Evolutionary conservation across 371 early-diverging fungal genomes (phyloP).

Genomic region (Mycotypha africana): DNA sequence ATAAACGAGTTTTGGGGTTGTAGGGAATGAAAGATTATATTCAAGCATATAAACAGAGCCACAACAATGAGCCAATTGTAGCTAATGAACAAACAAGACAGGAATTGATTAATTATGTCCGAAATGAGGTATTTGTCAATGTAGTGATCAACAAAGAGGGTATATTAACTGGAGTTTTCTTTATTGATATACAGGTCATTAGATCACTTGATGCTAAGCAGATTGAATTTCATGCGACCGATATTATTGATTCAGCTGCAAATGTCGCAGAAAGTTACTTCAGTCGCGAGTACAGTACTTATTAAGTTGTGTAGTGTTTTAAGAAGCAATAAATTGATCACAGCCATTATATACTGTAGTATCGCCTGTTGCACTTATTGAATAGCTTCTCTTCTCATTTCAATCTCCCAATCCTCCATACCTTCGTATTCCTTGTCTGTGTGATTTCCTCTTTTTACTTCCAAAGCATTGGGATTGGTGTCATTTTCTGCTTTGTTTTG

Average conservation of each 20-base stretch:
- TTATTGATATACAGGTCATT: neutral
- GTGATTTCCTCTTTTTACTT: neutral
- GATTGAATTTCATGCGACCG: neutral
- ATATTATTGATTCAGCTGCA: constrained; percentile 7
- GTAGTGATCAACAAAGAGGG: no score
- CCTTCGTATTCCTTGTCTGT: constrained; percentile 16
- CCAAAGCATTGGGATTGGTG: no score
- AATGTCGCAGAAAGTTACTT: constrained; percentile 20
- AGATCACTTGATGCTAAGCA: constrained; percentile 1
- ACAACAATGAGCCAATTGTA: constrained; percentile 11
- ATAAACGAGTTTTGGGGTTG: no score
- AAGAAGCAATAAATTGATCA: no score
- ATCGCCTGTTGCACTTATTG: no score
- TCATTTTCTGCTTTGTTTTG: no score
- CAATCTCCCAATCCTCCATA: constrained; percentile 44
- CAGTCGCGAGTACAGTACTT: constrained; percentile 14
- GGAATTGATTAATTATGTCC: constrained; percentile 12
- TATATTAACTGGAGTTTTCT: neutral
- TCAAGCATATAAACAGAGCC: constrained; percentile 11
- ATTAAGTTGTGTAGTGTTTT: constrained; percentile 4
- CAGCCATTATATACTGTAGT: no score
- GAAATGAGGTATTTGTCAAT: constrained; percentile 20
- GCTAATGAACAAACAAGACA: constrained; percentile 21
- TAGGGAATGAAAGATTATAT: constrained; percentile 36
- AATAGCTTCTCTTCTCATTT: constrained; percentile 27